Percentiles rank a stretch among this genome's conserved stretches.
Conservation (phyloP, 78 protist species). For the Bigelowiella natans region DNA sequence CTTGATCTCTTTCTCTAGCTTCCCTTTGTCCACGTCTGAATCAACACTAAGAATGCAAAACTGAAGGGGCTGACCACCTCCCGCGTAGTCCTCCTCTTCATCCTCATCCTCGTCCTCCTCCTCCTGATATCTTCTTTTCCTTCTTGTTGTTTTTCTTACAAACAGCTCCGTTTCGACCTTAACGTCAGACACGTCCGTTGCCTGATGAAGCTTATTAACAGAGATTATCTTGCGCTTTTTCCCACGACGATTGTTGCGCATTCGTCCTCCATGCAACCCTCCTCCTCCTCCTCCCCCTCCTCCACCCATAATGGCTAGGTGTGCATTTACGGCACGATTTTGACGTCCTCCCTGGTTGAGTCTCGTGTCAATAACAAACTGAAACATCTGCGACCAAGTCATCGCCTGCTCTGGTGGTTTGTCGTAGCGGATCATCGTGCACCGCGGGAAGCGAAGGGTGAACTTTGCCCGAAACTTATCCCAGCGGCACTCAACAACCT, state of each 20-base stretch:
- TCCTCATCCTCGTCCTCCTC: no score
- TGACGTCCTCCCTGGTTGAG: background rate
- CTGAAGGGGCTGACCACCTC: background rate
- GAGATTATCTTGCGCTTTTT: background rate
- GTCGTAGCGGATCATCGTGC: no score
- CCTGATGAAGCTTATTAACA: background rate
- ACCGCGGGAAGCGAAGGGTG: no score
- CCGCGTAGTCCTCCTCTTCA: no score
- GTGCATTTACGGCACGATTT: background rate
- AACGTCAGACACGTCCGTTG: background rate
- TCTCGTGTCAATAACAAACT: background rate
- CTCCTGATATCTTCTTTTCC: no score
- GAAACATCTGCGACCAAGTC: background rate
- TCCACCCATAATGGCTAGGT: background rate
- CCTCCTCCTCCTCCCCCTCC: background rate
- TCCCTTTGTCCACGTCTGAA: background rate
- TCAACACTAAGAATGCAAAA: background rate
- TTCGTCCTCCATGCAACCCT: background rate
- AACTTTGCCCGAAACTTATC: no score
- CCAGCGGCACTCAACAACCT: no score
- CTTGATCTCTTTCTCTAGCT: background rate
- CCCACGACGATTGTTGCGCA: background rate
- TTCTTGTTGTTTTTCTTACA: no score
- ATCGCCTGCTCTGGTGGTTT: background rate
- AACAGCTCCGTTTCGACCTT: no score